Evolutionary conservation across 1,139 yeast genomes (phyloP), one percentile per base, ranked within the genome.

Genomic region (Yamadazyma oceani): DNA sequence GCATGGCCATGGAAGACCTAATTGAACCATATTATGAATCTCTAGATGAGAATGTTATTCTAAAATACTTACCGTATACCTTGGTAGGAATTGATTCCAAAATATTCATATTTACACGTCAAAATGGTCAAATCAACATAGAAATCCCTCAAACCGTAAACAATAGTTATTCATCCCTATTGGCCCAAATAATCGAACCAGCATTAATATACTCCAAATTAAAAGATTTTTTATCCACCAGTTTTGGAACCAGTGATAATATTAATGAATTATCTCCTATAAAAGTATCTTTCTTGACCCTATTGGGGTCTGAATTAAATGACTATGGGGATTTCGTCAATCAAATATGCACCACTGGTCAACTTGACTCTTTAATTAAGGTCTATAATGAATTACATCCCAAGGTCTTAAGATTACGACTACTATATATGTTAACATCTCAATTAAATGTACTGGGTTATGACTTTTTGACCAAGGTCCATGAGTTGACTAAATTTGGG

Each of bases 61-160:
- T 85, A 36, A 66, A 69, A 11, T 82, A 76, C 45, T 60, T 87
- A 4, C 77, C 85, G 3, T 89, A 76, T 55, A 76, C 87, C 0
- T 60, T 90, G 23, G 70, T 83, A 17, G 97, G 96, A 0, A 72
- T 86, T 6, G 84, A 85, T 32, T 81, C 95, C 1, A 74, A 73
- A 29, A 50, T 79, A 30, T 75, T 88, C 36, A 70, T 77, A 1
- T 75, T 84, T 58, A 51, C 50, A 5, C 58, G 58, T 5, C 60
- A 64, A 6, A 50, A 53, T 19, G 50, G 49, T 15, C 56, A 65
- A 11, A 49, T 64, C 6, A 31, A 26, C 15, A 40, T 48, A 12
- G 62, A 59, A 29, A 56, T 86, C 9, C 89, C 95, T 0, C 48
- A 62, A 0, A 61, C 66, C 26, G 58, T 86, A 10, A 76, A 81